Conservation (phyloP, 352 stramenopile genomes). For the Halophytophthora polymorphica region DNA sequence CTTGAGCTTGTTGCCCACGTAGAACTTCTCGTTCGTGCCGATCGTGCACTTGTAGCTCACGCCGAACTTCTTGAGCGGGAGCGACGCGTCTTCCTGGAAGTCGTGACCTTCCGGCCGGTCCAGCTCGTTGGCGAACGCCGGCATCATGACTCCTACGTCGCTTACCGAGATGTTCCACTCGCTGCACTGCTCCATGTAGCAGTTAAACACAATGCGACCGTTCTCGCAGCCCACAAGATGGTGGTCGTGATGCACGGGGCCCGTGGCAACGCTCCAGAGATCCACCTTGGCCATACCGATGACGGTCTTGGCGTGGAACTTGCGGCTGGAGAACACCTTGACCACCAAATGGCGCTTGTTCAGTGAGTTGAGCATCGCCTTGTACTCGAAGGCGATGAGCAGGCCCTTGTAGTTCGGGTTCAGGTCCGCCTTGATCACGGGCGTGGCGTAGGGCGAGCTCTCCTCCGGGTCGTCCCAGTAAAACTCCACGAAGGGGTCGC, state of each 20-base stretch:
- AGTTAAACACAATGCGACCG: constrained; percentile 87
- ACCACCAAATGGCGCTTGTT: constrained; percentile 57
- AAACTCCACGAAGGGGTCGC: constrained; percentile 87
- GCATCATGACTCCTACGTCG: constrained; percentile 88
- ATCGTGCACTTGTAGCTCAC: constrained; percentile 91
- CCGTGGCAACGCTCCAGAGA: constrained; percentile 78
- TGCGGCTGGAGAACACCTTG: constrained; percentile 84
- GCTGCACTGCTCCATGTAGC: constrained; percentile 90
- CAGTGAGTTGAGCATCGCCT: constrained; percentile 52
- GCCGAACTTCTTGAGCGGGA: constrained; percentile 86
- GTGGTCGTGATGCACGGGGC: constrained; percentile 86
- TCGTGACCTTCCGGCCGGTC: constrained; percentile 86
- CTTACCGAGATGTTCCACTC: constrained; percentile 89
- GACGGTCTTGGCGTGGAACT: constrained; percentile 72
- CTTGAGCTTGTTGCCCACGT: constrained; percentile 83
- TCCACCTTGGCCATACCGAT: constrained; percentile 79
- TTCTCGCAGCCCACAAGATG: constrained; percentile 85
- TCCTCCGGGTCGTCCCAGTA: constrained; percentile 80
- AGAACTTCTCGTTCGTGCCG: constrained; percentile 83
- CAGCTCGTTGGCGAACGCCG: constrained; percentile 84
- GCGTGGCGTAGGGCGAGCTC: constrained; percentile 68
- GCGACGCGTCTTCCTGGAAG: constrained; percentile 86
- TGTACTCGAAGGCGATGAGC: constrained; percentile 87
- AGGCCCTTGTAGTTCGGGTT: constrained; percentile 89
- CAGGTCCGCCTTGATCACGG: constrained; percentile 82